Percentiles rank a stretch among this genome's conserved stretches.
These are phyloP conservation scores for Geotrichum cucujoidarum DNA, from an alignment of 1,139 yeast genomes.

Conservation along the genomic window DNA sequence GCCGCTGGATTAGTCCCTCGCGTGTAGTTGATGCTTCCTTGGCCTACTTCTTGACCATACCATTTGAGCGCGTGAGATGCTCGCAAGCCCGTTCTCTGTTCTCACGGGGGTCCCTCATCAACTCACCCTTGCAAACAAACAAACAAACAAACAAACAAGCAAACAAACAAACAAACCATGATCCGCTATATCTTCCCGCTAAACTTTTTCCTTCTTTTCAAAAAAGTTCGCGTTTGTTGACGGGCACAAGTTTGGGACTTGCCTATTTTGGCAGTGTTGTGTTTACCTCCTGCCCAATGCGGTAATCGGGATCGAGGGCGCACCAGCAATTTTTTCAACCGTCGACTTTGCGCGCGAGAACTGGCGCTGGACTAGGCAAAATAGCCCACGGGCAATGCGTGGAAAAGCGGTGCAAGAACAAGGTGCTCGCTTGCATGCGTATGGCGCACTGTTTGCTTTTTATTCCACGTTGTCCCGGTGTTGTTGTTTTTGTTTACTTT, in stretches of 20 bases:
- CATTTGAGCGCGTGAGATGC: no score
- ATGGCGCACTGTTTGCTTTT: background rate
- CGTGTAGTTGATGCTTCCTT: no score
- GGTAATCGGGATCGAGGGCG: conserved; percentile 1
- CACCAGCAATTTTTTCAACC: background rate
- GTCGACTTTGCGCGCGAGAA: background rate
- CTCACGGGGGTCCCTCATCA: no score
- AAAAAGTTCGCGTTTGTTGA: no score
- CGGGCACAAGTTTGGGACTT: conserved; percentile 6
- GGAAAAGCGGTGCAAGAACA: background rate
- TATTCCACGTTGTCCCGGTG: background rate
- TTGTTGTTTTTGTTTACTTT: background rate
- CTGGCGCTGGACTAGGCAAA: background rate
- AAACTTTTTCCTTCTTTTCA: no score
- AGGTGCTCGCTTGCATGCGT: background rate
- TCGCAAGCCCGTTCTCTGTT: no score
- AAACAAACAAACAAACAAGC: no score
- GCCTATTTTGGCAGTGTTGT: background rate
- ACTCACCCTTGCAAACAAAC: no score
- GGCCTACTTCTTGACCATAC: no score
- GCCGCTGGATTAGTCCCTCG: no score
- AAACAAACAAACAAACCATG: no score
- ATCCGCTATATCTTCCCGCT: no score
- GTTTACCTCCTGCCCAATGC: conserved; percentile 14
- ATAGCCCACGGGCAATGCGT: background rate